Evolutionary conservation across 805 yeast genomes (phyloP), one percentile per base, ranked within the genome.

Genomic region (Komagataella phaffii): DNA sequence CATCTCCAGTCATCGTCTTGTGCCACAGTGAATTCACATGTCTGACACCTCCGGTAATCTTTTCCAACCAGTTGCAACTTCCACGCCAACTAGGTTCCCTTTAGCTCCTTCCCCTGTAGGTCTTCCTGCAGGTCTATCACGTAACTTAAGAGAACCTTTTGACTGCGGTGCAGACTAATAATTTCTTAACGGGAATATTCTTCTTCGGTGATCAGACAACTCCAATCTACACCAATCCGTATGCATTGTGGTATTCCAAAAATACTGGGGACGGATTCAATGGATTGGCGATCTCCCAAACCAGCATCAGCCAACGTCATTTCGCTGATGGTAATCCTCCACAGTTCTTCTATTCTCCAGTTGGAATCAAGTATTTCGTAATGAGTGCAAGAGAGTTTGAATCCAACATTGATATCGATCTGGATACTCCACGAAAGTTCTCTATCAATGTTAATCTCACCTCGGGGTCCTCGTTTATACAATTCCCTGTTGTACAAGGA

Each of bases 121-220:
- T 14, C 40, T 30, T 30, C 40, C 40, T 30, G 40, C 40, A 30
- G 40, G 40, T 4, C 12, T 30, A 14, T 30, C 40, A 30, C 40
- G 40, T 30, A 30, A 30, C 40, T 30, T 30, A 14, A 30, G 14
- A 30, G 40, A 30, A 14, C 40, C 40, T 14, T 14, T 30, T 30
- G 40, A 30, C 56, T 12, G 76, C 82, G 1, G 71, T 76, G 53
- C 80, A 81, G 59, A 88, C 95, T 19, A 86, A 87, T 70, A 86
- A 85, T 65, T 87, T 86, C 64, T 85, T n/a, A n/a, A 77, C 65
- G 76, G 79, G 43, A 86, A 87, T 62, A 61, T 85, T 59, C 66
- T 81, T 56, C 68, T 84, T 23, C n/a, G 83, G 70, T 23, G 65
- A 64, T 49, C 88, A 81, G 64, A 66, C 71, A 23, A 68, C 72